Base-by-base conservation (phyloP, 805 yeast genomes). In the Cyberlindnera lachancei region DNA sequence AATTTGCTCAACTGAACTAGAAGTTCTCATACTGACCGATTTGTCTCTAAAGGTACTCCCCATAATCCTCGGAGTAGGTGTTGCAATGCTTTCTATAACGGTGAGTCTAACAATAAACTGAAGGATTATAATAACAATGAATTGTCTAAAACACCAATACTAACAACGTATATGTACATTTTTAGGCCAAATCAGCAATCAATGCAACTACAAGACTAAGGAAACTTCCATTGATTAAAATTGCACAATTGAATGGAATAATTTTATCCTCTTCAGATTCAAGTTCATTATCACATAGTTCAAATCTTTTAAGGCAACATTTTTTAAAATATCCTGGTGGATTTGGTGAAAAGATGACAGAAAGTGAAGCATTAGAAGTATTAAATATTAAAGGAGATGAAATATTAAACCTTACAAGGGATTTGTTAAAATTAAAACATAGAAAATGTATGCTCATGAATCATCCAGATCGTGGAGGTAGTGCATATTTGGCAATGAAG, bases 381-480 rank as follows among this genome's bases (percentile, higher is more conserved):
- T 57, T 82, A 31, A 73, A 72, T 39, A 75, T 82, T 35, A 62
- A 65, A 23, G 70, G 73, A 15, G 58, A 70, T 15, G 81, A 73
- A 35, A 70, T 80, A 30, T 57, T 74, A 32, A 58, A 63, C 34
- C 46, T 78, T 21, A 59, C 65, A 25, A 55, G 52, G 19, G 64
- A 65, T 10, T 51, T 70, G 42, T 63, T 90, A 44, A 79, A 79
- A 55, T 77, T 72, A 38, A 74, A 76, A 36, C 94, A 86, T 53
- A 68, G 94, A 49, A 63, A 61, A 38, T 68, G 80, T 52, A 86
- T 85, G 94, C 62, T 85, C 58, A 61, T 73, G 10, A 85, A 85
- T 55, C 95, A 85, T 53, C 95, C 95, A 1, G 95, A 85, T 55
- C 75, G 80, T 46, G 95, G 95, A 4, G 95, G 95, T 3, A 79